Percentiles rank a stretch among this genome's conserved stretches.
These are phyloP conservation scores for Pythium insidiosum DNA, from an alignment of 352 stramenopile genomes.

Conservation along the genomic window DNA sequence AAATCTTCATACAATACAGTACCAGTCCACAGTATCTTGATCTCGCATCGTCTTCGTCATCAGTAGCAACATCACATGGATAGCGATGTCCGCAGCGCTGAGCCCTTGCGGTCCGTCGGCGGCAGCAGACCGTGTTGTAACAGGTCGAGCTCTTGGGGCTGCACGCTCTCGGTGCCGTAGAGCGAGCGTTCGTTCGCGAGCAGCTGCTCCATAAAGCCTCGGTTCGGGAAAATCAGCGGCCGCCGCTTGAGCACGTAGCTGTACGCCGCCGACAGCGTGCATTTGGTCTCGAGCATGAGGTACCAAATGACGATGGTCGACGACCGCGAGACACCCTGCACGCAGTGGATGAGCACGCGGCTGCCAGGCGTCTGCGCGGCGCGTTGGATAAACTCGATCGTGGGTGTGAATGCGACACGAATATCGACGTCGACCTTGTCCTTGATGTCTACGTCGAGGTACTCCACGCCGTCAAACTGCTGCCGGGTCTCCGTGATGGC, in stretches of 20 bases:
- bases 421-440: conserved; percentile 62
- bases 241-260: conserved; percentile 71
- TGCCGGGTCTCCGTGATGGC: conserved; percentile 50
- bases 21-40: no score
- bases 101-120: conserved; percentile 45
- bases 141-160: conserved; percentile 51
- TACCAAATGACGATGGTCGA: conserved; percentile 77
- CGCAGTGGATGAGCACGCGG: conserved; percentile 74
- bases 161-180: conserved; percentile 63
- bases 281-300: conserved; percentile 65
- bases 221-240: conserved; percentile 73
- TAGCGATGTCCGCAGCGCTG: conserved; percentile 35
- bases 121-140: conserved; percentile 57
- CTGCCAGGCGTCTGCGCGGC: conserved; percentile 14
- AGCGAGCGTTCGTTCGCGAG: conserved; percentile 55
- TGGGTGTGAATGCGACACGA: conserved; percentile 32
- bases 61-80: no score
- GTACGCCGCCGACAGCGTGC: conserved; percentile 69
- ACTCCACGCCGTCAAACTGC: conserved; percentile 41
- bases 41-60: no score
- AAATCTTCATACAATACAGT: not conserved
- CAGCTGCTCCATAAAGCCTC: conserved; percentile 72
- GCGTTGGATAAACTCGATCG: conserved; percentile 46
- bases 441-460: conserved; percentile 54
- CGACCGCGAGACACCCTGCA: conserved; percentile 74